Evolutionary conservation across 1,284 basidiomycete species (phyloP).

Genomic region (Pseudozyma hubeiensis): DNA sequence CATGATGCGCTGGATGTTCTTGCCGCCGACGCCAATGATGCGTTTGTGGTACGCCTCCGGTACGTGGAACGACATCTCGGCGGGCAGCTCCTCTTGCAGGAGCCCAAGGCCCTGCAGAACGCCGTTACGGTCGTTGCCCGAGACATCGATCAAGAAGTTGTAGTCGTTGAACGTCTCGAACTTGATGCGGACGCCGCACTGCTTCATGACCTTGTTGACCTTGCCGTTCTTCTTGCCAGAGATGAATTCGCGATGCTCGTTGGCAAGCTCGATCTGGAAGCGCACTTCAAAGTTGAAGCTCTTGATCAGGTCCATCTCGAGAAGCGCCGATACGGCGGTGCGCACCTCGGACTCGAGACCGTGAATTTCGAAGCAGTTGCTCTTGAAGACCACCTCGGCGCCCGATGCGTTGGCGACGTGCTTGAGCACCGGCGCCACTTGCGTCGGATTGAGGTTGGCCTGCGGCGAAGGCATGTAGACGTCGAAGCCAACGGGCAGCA

Average conservation of each 20-base stretch:
- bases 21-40: constrained; percentile 97
- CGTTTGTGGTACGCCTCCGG: constrained; percentile 98
- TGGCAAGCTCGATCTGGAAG: constrained; percentile 97
- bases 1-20: constrained; percentile 99
- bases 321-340: constrained; percentile 83
- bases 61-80: constrained; percentile 99
- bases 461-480: constrained; percentile 81
- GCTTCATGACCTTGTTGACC: constrained; percentile 73
- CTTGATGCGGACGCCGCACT: constrained; percentile 89
- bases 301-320: constrained; percentile 92
- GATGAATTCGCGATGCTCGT: constrained; percentile 98
- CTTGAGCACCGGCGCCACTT: constrained; percentile 86
- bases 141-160: constrained; percentile 94
- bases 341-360: constrained; percentile 94
- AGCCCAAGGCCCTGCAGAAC: constrained; percentile 88
- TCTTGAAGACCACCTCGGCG: constrained; percentile 95
- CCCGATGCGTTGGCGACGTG: constrained; percentile 87
- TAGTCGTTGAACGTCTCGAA: constrained; percentile 99
- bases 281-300: constrained; percentile 95
- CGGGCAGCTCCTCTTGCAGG: constrained; percentile 94
- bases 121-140: constrained; percentile 72
- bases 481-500: constrained; percentile 92
- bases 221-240: constrained; percentile 70
- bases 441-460: constrained; percentile 80
- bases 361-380: constrained; percentile 96